phyloP scores from a whole-genome alignment of 2,329 filamentous ascomycete species.

The Pezicula neosporulosa region DNA sequence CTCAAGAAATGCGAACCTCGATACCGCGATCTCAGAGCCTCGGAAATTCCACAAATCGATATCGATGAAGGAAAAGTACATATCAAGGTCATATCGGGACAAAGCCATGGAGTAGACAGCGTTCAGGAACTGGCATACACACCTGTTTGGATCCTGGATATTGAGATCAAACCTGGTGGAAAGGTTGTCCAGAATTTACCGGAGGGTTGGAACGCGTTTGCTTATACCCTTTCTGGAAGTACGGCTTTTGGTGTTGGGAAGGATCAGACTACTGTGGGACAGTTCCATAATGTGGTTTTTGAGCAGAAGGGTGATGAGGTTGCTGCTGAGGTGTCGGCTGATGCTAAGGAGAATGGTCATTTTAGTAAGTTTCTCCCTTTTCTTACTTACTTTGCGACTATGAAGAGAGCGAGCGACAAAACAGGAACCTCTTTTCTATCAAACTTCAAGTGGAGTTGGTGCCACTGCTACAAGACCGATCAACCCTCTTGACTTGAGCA shows the following conservation, averaged over 20 bases:
- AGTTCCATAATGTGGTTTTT: conserved; percentile 89
- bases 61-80: conserved; percentile 70
- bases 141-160: conserved; percentile 92
- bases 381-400: not conserved
- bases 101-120: conserved; percentile 78
- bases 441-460: not conserved
- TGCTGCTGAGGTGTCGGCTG: conserved; percentile 63
- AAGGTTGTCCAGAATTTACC: conserved; percentile 73
- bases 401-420: not conserved
- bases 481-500: too few relatives aligned
- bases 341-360: conserved; percentile 49
- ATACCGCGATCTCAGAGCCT: conserved; percentile 78
- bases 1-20: conserved; percentile 88
- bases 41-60: conserved; percentile 74
- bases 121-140: conserved; percentile 92
- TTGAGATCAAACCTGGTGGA: conserved; percentile 77
- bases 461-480: too few relatives aligned
- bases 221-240: conserved; percentile 76
- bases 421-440: not conserved
- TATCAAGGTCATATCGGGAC: conserved; percentile 88
- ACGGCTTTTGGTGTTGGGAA: conserved; percentile 56
- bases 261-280: conserved; percentile 50
- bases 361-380: conserved; percentile 32
- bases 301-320: conserved; percentile 75
- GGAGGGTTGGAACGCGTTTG: conserved; percentile 82